Evolutionary conservation across 768 basidiomycete genomes (phyloP), one percentile per base, ranked within the genome.

Genomic region (Termitomyces bulborhizus): DNA sequence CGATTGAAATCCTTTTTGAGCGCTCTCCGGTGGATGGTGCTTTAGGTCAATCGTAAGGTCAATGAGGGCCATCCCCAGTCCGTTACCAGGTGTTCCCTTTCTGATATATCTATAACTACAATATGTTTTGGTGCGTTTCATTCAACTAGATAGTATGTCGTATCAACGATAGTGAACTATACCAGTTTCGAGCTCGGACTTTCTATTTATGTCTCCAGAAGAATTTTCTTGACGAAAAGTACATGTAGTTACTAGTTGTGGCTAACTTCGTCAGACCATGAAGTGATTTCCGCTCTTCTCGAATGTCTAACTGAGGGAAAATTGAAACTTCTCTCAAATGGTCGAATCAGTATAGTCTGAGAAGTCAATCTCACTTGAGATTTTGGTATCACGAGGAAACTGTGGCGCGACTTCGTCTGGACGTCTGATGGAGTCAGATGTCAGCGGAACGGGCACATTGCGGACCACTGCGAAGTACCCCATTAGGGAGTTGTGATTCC

Each of bases 321-420:
- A 32, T 3, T n/a, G n/a, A n/a, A n/a, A n/a, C 1, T 0, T 34
- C 6, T 15, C 7, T 5, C 27, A 12, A 37, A 37, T 37, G 15
- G 36, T 16, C 34, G 13, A 18, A 41, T 6, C 40, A 21, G 3
- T 4, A 4, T 2, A 37, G 15, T 15, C 4, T 37, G 1, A 16
- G 27, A 18, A 46, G 16, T 29, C 29, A 27, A n/a, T 8, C 27
- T 9, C 6, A 7, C 3, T 18, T 6, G 36, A 37, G 36, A 16
- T 16, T 37, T 16, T 4, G 15, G 15, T 16, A 16, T 16, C 36
- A 16, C 36, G 36, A 37, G 6, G 13, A 36, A 37, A 46, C 27
- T 53, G 56, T 53, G 56, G 57, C 60, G 53, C 53, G 55, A 31
- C 56, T 60, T 60, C 58, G 16, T 41, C 32, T 36, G 36, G 31